Base-by-base conservation (phyloP, 2,329 filamentous ascomycete genomes). In the Microdochium nivale region DNA sequence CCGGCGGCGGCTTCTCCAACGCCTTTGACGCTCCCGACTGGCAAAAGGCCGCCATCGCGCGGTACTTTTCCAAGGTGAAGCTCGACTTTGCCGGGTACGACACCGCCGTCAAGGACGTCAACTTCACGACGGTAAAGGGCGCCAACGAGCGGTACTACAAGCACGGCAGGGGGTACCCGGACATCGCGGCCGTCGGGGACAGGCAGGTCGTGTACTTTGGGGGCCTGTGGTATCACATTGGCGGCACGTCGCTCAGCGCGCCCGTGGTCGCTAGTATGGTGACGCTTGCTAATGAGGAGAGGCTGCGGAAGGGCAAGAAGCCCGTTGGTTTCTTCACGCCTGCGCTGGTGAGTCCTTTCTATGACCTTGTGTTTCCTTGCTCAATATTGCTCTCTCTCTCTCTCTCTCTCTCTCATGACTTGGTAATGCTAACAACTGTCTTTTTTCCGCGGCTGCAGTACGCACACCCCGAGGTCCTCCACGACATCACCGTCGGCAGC, bases 291-390 rank as follows among this genome's bases (percentile, higher is more conserved):
- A 78, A 78, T 53, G 76, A 79, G 59, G 74, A 73, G 58, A 63
- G 76, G 23, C 58, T 78, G 24, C 67, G 67, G 8, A 65, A 60
- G 1, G 70, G 70, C 2, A 78, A 77, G 62, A 61, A 65, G 4
- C 63, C 74, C 0, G 68, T 80, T 11, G 77, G 77, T 0, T 80
- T 80, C 55, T 61, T 80, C 21, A 76, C 80, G 49, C 76, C 71
- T 1, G 70, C 72, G 40, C 58, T 79, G n/a, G n/a, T n/a, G n/a
- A n/a, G n/a, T n/a, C n/a, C n/a, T n/a, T n/a, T n/a, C n/a, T n/a
- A n/a, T n/a, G n/a, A n/a, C n/a, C n/a, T n/a, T n/a, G n/a, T n/a
- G n/a, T n/a, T n/a, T n/a, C n/a, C n/a, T n/a, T n/a, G n/a, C n/a
- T n/a, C n/a, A n/a, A n/a, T n/a, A n/a, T n/a, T n/a, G n/a, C n/a